Evolutionary conservation across 257 asterid genomes (phyloP).

Genomic region (Vinca minor): DNA sequence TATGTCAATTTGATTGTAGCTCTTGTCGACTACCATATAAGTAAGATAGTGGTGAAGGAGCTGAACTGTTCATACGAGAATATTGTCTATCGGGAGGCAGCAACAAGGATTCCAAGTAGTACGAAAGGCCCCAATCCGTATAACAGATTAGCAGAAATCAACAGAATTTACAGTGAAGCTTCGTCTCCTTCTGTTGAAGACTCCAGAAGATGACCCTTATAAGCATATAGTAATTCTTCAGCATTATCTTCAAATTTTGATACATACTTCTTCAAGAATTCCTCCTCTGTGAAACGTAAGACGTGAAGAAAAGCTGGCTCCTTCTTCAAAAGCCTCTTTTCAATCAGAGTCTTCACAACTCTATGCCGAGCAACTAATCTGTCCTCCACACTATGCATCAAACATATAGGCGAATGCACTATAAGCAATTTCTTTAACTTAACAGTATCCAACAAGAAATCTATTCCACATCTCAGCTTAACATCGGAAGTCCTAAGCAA

Average conservation of each 20-base stretch:
- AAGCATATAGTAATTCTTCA: constrained; percentile 17
- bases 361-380: constrained; percentile 23
- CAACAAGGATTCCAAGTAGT: too few relatives aligned
- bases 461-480: constrained; percentile 18
- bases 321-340: too few relatives aligned
- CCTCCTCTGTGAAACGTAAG: constrained; percentile 9
- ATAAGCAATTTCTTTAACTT: constrained; percentile 9
- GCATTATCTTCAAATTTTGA: constrained; percentile 13
- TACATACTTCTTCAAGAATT: constrained; percentile 19
- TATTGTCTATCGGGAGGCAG: too few relatives aligned
- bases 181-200: background rate
- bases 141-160: background rate
- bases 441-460: too few relatives aligned
- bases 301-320: too few relatives aligned
- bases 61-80: too few relatives aligned
- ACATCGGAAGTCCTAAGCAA: constrained; percentile 15
- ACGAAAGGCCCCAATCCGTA: too few relatives aligned
- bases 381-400: constrained; percentile 20
- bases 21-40: too few relatives aligned
- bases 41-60: too few relatives aligned
- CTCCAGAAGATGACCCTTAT: constrained; percentile 12
- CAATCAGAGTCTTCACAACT: constrained; percentile 17
- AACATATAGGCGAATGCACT: constrained; percentile 6
- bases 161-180: background rate
- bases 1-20: too few relatives aligned